These are phyloP conservation scores for Irineochytrium annulatum DNA, from an alignment of 192 early-diverging fungal genomes.

Conservation along the genomic window DNA sequence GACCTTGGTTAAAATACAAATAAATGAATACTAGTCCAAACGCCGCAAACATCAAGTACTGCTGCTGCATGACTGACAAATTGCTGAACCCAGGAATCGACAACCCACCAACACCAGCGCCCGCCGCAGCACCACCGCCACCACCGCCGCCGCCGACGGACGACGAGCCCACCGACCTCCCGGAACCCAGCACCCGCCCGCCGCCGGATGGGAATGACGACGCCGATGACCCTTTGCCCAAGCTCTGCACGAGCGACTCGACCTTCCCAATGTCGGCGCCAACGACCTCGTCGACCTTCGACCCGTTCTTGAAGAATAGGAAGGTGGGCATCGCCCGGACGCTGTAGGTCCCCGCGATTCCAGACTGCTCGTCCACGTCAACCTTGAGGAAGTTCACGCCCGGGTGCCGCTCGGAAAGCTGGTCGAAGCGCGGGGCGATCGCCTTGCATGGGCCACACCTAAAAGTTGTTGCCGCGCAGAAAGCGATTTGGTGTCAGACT, in stretches of 20 bases:
- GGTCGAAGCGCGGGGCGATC: slow-evolving; percentile 32
- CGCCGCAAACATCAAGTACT: slow-evolving; percentile 9
- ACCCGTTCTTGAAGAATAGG: slow-evolving; percentile 49
- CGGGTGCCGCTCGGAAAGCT: slow-evolving; percentile 47
- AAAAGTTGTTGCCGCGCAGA: too few relatives aligned
- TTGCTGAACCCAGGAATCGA: slow-evolving; percentile 6
- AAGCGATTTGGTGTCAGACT: not conserved
- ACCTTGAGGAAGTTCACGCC: slow-evolving; percentile 73
- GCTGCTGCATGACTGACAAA: slow-evolving; percentile 24
- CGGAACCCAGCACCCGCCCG: slow-evolving; percentile 10
- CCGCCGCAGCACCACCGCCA: not conserved
- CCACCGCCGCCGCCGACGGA: too few relatives aligned
- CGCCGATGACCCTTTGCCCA: not conserved
- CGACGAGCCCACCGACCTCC: not conserved
- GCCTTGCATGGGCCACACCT: slow-evolving; percentile 7
- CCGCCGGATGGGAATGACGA: slow-evolving; percentile 16
- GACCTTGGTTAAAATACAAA: not conserved
- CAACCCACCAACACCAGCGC: not conserved
- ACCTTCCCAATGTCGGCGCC: slow-evolving; percentile 49
- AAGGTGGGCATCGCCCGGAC: slow-evolving; percentile 74
- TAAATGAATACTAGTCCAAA: not conserved
- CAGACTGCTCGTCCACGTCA: slow-evolving; percentile 69
- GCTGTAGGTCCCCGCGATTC: slow-evolving; percentile 28
- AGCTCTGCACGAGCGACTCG: slow-evolving; percentile 24
- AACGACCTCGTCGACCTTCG: slow-evolving; percentile 49